A percentile compares a stretch with the other conserved stretches of the same genome.
These are phyloP conservation scores for Fusarium buxicola DNA, from an alignment of 2,329 filamentous ascomycete genomes.

Conservation along the genomic window DNA sequence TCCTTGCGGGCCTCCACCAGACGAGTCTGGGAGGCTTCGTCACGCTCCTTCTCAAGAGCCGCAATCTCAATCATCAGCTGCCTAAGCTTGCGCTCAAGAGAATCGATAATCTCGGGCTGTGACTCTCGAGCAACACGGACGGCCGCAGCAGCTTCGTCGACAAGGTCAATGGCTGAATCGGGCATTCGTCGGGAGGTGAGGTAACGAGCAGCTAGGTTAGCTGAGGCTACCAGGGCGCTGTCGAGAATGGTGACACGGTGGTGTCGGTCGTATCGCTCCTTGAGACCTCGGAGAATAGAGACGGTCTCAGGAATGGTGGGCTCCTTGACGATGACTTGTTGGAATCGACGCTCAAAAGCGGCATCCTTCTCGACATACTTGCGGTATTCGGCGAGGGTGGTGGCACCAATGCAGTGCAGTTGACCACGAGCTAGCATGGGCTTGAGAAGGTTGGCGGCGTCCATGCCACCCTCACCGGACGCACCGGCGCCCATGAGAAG, in stretches of 20 bases:
- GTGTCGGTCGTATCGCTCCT: slow-evolving; percentile 98
- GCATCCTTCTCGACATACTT: slow-evolving; percentile 99
- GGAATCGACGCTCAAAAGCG: slow-evolving; percentile 97
- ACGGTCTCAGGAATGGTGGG: slow-evolving; percentile 89
- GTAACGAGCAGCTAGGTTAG: slow-evolving; percentile 93
- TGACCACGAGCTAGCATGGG: slow-evolving; percentile 98
- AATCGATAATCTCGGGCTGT: slow-evolving; percentile 95
- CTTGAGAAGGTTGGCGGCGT: slow-evolving; percentile 96
- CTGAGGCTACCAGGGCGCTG: slow-evolving; percentile 88
- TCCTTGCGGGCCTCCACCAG: slow-evolving; percentile 87
- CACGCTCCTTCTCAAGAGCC: slow-evolving; percentile 91
- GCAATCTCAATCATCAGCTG: slow-evolving; percentile 98
- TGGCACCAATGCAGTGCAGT: slow-evolving; percentile 97
- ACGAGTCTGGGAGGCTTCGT: slow-evolving; percentile 88
- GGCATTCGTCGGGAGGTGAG: slow-evolving; percentile 90
- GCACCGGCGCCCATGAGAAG: slow-evolving; percentile 97
- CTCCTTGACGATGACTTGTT: slow-evolving; percentile 97
- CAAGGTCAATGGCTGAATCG: slow-evolving; percentile 95
- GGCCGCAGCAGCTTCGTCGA: slow-evolving; percentile 97
- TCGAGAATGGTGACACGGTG: slow-evolving; percentile 98
- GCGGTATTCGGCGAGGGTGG: slow-evolving; percentile 92
- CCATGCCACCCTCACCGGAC: slow-evolving; percentile 97
- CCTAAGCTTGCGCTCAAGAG: slow-evolving; percentile 86
- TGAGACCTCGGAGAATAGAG: slow-evolving; percentile 97
- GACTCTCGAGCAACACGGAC: slow-evolving; percentile 96